Conservation (phyloP, 2,329 filamentous ascomycete genomes). For the Diaporthe caulivora region DNA sequence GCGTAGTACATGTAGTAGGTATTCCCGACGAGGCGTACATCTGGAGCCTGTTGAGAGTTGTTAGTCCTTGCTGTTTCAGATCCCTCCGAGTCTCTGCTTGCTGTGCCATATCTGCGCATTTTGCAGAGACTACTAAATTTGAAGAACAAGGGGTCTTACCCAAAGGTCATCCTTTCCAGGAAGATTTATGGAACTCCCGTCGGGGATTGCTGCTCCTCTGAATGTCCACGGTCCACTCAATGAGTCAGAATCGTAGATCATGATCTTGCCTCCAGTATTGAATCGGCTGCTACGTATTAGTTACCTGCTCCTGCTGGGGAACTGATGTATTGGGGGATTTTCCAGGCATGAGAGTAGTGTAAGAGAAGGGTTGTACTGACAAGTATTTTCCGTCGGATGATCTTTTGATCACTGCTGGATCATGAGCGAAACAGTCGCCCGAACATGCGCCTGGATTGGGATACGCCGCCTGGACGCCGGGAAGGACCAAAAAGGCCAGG, state of each 20-base stretch:
- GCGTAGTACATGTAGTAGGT: constrained; percentile 77
- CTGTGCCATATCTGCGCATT: background rate
- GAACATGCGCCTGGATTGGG: constrained; percentile 53
- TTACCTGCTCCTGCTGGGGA: too few relatives aligned
- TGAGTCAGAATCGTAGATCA: constrained; percentile 53
- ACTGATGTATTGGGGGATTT: too few relatives aligned
- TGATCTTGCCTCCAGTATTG: constrained; percentile 55
- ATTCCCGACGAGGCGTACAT: constrained; percentile 67
- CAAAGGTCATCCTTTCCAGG: constrained; percentile 57
- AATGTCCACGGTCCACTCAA: constrained; percentile 58
- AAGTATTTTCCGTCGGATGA: constrained; percentile 35
- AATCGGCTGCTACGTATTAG: constrained; percentile 43
- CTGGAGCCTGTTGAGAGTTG: constrained; percentile 66
- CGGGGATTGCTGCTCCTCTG: constrained; percentile 53
- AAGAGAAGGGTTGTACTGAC: too few relatives aligned
- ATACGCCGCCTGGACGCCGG: constrained; percentile 22
- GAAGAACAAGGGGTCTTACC: constrained; percentile 46
- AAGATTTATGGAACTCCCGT: constrained; percentile 55
- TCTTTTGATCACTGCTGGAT: constrained; percentile 32
- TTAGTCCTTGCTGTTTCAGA: background rate
- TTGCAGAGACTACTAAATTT: background rate
- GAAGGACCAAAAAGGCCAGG: constrained; percentile 23
- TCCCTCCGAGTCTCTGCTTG: background rate
- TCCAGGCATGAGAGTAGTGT: too few relatives aligned
- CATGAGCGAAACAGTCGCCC: constrained; percentile 43